Evolutionary conservation across 177 flowering plant genomes (phyloP).

Genomic region (Telopea speciosissima): DNA sequence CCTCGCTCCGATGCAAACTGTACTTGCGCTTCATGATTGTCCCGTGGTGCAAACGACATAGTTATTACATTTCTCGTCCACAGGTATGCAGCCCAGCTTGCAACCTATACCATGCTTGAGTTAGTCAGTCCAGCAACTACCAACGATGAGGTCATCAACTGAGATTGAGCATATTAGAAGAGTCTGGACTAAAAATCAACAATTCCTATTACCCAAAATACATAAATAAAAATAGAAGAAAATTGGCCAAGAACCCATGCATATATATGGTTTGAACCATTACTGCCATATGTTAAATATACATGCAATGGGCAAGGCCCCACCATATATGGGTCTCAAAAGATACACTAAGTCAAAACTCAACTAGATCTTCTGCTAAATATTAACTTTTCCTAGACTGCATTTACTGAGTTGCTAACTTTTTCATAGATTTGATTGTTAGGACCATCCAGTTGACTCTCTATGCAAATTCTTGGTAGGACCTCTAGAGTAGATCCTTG

Average conservation of each 20-base stretch:
- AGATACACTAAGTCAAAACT: background rate
- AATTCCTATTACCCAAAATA: background rate
- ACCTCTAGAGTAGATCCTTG: too few species aligned
- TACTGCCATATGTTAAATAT: background rate
- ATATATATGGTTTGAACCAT: background rate
- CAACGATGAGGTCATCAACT: background rate
- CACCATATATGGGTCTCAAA: background rate
- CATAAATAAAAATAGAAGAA: background rate
- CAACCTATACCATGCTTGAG: constrained; percentile 39
- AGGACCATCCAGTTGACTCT: too few species aligned
- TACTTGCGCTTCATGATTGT: constrained; percentile 79
- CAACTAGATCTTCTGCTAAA: background rate
- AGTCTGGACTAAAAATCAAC: background rate
- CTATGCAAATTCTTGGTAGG: too few species aligned
- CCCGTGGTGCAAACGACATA: constrained; percentile 88
- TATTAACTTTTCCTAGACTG: too few species aligned
- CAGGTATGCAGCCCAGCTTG: constrained; percentile 84
- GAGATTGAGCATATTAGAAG: background rate
- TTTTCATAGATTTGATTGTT: too few species aligned
- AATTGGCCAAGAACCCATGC: background rate
- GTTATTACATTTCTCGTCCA: constrained; percentile 67
- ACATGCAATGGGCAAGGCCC: background rate
- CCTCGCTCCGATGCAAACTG: constrained; percentile 87
- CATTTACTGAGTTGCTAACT: too few species aligned
- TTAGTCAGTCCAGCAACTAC: constrained; percentile 20